These are phyloP conservation scores for Brassica napus DNA, from an alignment of 345 rosid genomes.

Conservation along the genomic window DNA sequence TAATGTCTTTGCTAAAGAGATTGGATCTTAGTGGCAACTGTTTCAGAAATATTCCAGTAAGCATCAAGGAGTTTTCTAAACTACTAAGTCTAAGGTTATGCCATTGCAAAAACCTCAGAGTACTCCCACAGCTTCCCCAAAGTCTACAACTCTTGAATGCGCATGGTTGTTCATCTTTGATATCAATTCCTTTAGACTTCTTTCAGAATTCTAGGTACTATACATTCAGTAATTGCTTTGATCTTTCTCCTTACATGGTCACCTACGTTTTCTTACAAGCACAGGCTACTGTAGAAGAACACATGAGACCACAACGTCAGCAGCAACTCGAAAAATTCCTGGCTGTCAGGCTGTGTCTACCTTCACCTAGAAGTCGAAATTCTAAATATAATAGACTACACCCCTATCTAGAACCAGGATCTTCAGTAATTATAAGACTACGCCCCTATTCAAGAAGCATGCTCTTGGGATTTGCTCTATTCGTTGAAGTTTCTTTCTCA, in stretches of 20 bases:
- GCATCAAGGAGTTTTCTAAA: conserved; percentile 1
- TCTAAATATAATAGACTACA: no score
- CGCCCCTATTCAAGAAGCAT: background rate
- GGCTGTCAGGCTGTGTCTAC: background rate
- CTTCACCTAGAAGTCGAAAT: background rate
- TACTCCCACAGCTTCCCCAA: background rate
- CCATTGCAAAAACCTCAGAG: background rate
- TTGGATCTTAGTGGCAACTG: background rate
- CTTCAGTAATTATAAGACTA: background rate
- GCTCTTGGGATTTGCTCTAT: background rate
- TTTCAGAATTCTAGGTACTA: background rate
- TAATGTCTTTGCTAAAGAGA: background rate
- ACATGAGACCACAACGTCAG: background rate
- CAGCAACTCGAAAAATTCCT: background rate
- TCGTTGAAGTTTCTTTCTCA: background rate
- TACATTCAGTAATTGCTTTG: background rate
- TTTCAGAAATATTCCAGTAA: background rate
- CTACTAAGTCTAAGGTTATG: background rate
- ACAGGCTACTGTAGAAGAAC: background rate
- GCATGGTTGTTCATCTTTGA: background rate
- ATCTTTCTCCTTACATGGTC: background rate
- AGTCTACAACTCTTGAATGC: conserved; percentile 1
- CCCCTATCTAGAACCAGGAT: background rate
- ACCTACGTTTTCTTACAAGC: background rate
- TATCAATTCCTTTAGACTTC: background rate